Evolutionary conservation across 1,284 basidiomycete genomes (phyloP).

Genomic region (Moesziomyces sp.): DNA sequence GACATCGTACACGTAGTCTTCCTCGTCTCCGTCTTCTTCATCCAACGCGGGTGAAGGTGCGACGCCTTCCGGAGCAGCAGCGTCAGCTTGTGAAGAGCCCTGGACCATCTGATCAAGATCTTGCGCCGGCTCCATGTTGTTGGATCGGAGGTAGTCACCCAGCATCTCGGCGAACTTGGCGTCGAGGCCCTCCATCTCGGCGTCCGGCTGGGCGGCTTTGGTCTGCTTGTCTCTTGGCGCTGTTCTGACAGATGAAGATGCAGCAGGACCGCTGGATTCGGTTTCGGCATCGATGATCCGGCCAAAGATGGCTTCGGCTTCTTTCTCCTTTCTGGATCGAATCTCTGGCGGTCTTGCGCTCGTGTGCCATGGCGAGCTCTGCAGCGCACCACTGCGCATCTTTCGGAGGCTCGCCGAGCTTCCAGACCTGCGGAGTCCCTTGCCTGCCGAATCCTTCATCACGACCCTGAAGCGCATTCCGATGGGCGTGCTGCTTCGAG

Average conservation of each 20-base stretch:
- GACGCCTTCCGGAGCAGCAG: background rate
- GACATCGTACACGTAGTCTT: slow-evolving; percentile 64
- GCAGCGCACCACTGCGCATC: slow-evolving; percentile 25
- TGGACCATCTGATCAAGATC: slow-evolving; percentile 36
- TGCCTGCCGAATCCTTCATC: slow-evolving; percentile 21
- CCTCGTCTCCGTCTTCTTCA: slow-evolving; percentile 25
- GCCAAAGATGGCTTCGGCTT: slow-evolving; percentile 49
- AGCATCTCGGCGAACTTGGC: slow-evolving; percentile 56
- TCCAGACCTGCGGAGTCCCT: slow-evolving; percentile 28
- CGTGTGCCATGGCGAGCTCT: slow-evolving; percentile 31
- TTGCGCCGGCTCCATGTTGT: slow-evolving; percentile 43
- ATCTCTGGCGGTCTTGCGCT: slow-evolving; percentile 35
- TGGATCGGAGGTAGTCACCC: slow-evolving; percentile 48
- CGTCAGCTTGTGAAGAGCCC: slow-evolving; percentile 15
- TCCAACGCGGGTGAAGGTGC: background rate
- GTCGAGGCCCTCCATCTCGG: slow-evolving; percentile 48
- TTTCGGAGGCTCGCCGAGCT: slow-evolving; percentile 42
- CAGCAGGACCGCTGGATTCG: slow-evolving; percentile 6
- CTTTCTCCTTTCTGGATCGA: slow-evolving; percentile 43
- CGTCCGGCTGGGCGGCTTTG: slow-evolving; percentile 14
- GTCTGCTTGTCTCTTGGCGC: slow-evolving; percentile 1
- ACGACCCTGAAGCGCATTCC: slow-evolving; percentile 46
- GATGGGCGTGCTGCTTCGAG: slow-evolving; percentile 30
- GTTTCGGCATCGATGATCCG: slow-evolving; percentile 49
- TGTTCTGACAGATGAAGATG: background rate